Percentiles rank a stretch among this genome's conserved stretches.
phyloP scores from a whole-genome alignment of 1,139 yeast species.

The Scheffersomyces stambukii region DNA sequence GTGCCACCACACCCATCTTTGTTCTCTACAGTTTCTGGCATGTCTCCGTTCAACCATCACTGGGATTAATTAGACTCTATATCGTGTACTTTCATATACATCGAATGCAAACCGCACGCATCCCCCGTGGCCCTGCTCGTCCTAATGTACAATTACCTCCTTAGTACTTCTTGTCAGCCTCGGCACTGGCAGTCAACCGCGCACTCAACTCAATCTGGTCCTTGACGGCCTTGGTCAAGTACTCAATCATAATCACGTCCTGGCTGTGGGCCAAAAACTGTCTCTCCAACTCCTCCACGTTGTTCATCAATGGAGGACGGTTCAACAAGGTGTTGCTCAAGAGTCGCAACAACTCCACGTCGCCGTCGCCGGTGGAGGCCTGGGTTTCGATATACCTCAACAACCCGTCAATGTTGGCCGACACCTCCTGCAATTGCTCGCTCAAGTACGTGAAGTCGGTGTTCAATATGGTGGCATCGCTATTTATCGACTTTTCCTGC shows the following conservation, averaged over 20 bases:
- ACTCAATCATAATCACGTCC: slow-evolving; percentile 80
- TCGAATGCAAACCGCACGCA: no score
- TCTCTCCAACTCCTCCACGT: slow-evolving; percentile 53
- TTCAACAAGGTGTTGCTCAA: slow-evolving; percentile 60
- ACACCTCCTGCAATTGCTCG: slow-evolving; percentile 52
- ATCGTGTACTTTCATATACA: no score
- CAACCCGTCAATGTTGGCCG: slow-evolving; percentile 48
- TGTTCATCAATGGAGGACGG: slow-evolving; percentile 55
- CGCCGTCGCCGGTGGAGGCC: slow-evolving; percentile 34
- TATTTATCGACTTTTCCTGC: slow-evolving; percentile 18
- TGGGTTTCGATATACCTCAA: slow-evolving; percentile 42
- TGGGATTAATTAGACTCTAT: no score
- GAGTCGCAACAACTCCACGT: slow-evolving; percentile 58
- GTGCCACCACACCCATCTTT: no score
- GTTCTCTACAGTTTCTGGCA: no score
- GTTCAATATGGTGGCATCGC: slow-evolving; percentile 16
- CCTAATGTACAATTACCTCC: no score
- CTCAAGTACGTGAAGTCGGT: slow-evolving; percentile 41
- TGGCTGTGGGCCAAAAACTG: slow-evolving; percentile 72
- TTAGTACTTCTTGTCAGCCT: slow-evolving; percentile 20
- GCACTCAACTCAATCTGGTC: slow-evolving; percentile 82
- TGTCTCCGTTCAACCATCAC: no score
- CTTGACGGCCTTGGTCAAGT: slow-evolving; percentile 78
- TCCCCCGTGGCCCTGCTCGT: no score
- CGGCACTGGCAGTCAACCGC: slow-evolving; percentile 53